phyloP scores from a whole-genome alignment of 768 basidiomycete species.

The Leucocoprinus sp. region DNA sequence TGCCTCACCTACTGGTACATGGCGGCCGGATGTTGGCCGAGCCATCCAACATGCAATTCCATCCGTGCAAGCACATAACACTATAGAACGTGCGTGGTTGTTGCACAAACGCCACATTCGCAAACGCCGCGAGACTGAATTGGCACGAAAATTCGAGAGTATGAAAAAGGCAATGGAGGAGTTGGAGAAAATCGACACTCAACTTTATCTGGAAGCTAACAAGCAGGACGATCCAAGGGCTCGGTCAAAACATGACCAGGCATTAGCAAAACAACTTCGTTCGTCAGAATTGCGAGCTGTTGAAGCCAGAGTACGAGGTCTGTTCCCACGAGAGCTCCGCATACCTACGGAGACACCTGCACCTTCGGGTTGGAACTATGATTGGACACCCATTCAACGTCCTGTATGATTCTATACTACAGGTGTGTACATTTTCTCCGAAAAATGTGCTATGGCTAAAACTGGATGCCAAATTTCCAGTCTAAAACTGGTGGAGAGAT shows the following conservation, averaged over 20 bases:
- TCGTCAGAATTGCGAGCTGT: conserved; percentile 59
- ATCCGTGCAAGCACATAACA: conserved; percentile 83
- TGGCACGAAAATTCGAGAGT: conserved; percentile 67
- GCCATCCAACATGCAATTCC: conserved; percentile 82
- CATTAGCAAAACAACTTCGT: conserved; percentile 52
- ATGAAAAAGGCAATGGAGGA: conserved; percentile 86
- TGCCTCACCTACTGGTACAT: conserved; percentile 71
- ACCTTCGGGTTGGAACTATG: conserved; percentile 76
- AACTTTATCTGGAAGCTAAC: conserved; percentile 65
- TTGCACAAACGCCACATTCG: conserved; percentile 72
- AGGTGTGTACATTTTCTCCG: too few relatives aligned
- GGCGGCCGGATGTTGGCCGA: conserved; percentile 72
- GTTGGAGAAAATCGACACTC: conserved; percentile 50
- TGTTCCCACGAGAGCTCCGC: conserved; percentile 84
- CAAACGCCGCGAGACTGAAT: conserved; percentile 57
- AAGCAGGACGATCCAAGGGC: conserved; percentile 66
- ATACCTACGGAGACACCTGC: conserved; percentile 83
- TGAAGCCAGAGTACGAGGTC: conserved; percentile 69
- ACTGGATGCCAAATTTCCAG: too few relatives aligned
- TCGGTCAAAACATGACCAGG: conserved; percentile 47
- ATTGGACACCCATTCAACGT: conserved; percentile 65
- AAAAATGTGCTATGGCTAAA: too few relatives aligned
- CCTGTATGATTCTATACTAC: conserved; percentile 34
- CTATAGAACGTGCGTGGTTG: conserved; percentile 86
- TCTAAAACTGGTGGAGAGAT: conserved; percentile 17